A percentile compares a stretch with the other conserved stretches of the same genome.
These are phyloP conservation scores for Abrus precatorius DNA, from an alignment of 306 rosid genomes.

Conservation along the genomic window DNA sequence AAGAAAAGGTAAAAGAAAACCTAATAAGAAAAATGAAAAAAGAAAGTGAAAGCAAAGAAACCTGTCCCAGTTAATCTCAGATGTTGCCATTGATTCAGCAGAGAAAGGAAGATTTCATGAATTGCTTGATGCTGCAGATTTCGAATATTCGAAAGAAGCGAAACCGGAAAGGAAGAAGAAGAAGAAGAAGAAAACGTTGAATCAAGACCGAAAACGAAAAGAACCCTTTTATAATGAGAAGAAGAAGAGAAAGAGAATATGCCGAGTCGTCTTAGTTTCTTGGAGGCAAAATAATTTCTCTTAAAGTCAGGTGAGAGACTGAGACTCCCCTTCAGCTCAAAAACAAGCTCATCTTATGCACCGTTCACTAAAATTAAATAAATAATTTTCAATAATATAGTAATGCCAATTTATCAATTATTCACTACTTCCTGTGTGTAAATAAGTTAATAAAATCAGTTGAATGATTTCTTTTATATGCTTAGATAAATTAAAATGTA, in stretches of 20 bases:
- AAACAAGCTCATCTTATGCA: no score
- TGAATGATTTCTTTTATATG: no score
- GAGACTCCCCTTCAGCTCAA: no score
- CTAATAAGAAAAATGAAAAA: not conserved
- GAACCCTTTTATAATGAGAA: not conserved
- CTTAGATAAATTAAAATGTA: no score
- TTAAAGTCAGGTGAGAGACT: no score
- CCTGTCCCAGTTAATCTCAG: constrained; percentile 97
- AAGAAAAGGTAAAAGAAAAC: not conserved
- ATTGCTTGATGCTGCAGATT: constrained; percentile 17
- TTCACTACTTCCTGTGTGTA: no score
- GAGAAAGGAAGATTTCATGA: constrained; percentile 49
- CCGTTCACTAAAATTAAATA: no score
- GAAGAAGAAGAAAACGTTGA: not conserved
- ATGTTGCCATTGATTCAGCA: constrained; percentile 58
- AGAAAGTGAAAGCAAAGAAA: not conserved
- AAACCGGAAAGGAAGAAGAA: not conserved
- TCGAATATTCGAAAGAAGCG: not conserved
- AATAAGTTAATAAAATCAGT: no score
- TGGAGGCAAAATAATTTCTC: not conserved
- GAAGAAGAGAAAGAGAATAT: not conserved
- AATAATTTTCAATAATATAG: no score
- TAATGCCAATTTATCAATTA: no score
- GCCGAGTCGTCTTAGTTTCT: not conserved
- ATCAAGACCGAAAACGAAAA: not conserved